Evolutionary conservation across 2,329 filamentous ascomycete genomes (phyloP).

Genomic region (Ophiosphaerella korrae): DNA sequence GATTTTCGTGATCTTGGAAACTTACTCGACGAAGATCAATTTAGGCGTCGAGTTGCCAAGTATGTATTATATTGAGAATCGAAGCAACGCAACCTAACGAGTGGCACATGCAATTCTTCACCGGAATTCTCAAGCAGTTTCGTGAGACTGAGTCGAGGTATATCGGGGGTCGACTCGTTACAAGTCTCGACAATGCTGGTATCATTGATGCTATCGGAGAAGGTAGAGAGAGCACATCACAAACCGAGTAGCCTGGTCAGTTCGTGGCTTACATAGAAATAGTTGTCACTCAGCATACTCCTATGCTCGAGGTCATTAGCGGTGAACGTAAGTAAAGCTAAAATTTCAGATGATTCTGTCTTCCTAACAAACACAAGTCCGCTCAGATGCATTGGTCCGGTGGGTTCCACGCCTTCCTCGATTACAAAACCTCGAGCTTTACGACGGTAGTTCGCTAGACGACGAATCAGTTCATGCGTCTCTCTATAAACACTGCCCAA

Average conservation of each 20-base stretch:
- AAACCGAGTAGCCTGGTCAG: not conserved
- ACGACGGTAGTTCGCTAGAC: slow-evolving; percentile 64
- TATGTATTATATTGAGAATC: slow-evolving; percentile 41
- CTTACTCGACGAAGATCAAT: slow-evolving; percentile 64
- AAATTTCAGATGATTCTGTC: not conserved
- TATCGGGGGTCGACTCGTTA: slow-evolving; percentile 35
- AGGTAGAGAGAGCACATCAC: slow-evolving; percentile 35
- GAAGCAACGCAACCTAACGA: too few species aligned
- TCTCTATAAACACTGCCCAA: slow-evolving; percentile 63
- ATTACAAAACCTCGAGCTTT: slow-evolving; percentile 64
- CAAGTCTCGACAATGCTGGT: slow-evolving; percentile 47
- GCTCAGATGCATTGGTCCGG: slow-evolving; percentile 57
- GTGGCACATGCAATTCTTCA: slow-evolving; percentile 56
- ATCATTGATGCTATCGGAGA: slow-evolving; percentile 58
- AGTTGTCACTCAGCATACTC: slow-evolving; percentile 56
- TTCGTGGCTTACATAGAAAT: slow-evolving; percentile 13
- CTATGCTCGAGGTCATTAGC: slow-evolving; percentile 64
- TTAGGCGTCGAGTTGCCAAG: slow-evolving; percentile 62
- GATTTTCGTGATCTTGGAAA: slow-evolving; percentile 66
- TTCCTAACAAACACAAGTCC: slow-evolving; percentile 45
- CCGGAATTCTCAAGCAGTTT: slow-evolving; percentile 53
- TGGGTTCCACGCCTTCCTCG: slow-evolving; percentile 66
- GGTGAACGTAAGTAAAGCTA: slow-evolving; percentile 51
- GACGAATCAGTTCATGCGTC: slow-evolving; percentile 58
- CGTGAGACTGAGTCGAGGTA: slow-evolving; percentile 35